Evolutionary conservation across 306 rosid genomes (phyloP).

Genomic region (Vachellia pachyceras): DNA sequence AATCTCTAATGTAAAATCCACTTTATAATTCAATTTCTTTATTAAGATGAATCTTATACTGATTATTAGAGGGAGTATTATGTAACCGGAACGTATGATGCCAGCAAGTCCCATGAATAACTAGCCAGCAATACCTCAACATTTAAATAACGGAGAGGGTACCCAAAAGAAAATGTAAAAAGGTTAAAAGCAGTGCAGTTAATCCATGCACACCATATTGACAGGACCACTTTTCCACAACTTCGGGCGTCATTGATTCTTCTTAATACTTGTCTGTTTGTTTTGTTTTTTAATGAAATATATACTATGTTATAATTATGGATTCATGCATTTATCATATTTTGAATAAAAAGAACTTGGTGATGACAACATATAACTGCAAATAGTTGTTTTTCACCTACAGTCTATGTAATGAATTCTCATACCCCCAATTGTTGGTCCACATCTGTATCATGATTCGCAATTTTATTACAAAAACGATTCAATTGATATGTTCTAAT

Average conservation of each 20-base stretch:
- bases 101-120: too few relatives aligned
- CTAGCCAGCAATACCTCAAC: too few relatives aligned
- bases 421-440: background rate
- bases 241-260: background rate
- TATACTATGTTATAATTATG: too few relatives aligned
- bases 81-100: too few relatives aligned
- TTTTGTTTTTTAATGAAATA: too few relatives aligned
- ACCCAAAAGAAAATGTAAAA: too few relatives aligned
- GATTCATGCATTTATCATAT: background rate
- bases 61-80: too few relatives aligned
- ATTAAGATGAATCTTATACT: too few relatives aligned
- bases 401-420: background rate
- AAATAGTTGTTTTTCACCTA: background rate
- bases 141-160: too few relatives aligned
- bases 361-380: background rate
- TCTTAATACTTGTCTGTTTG: background rate
- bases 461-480: background rate
- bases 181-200: too few relatives aligned
- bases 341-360: background rate
- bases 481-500: constrained; percentile 11
- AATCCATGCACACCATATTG: background rate
- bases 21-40: too few relatives aligned
- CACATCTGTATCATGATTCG: constrained; percentile 14
- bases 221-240: background rate
- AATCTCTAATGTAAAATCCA: too few relatives aligned